Percentiles rank a stretch among this genome's conserved stretches.
Evolutionary conservation across 2,329 filamentous ascomycete genomes (phyloP).

Genomic region (Claviceps digitariae): DNA sequence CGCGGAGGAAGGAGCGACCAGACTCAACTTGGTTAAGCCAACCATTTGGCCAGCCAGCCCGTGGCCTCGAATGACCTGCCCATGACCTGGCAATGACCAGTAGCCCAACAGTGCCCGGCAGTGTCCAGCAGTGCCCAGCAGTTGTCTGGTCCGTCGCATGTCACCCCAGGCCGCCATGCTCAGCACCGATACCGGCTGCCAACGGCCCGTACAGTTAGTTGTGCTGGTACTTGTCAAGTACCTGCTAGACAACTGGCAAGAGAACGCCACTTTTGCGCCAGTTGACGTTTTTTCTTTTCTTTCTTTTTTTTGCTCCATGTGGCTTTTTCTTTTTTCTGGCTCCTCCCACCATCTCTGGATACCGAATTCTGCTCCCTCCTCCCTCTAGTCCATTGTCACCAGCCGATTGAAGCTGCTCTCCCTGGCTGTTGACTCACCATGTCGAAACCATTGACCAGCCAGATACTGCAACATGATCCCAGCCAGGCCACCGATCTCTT

Average conservation of each 20-base stretch:
- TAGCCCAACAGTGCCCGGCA: neutral
- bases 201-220: too few species aligned
- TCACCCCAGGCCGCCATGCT: too few species aligned
- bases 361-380: neutral
- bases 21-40: too few species aligned
- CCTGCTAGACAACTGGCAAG: neutral
- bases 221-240: too few species aligned
- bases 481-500: too few species aligned
- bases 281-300: too few species aligned
- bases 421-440: neutral
- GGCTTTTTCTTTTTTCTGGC: neutral
- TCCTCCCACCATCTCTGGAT: neutral
- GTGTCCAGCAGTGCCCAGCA: neutral
- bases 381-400: neutral
- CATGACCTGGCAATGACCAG: neutral
- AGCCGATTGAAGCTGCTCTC: neutral
- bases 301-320: neutral
- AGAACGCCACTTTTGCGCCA: conserved; percentile 1
- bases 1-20: conserved; percentile 4
- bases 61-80: neutral
- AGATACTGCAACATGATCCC: neutral
- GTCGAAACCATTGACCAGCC: neutral
- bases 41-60: neutral
- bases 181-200: neutral
- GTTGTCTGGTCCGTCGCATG: too few species aligned